Percentiles rank a stretch among this genome's conserved stretches.
Evolutionary conservation across 2,329 filamentous ascomycete genomes (phyloP).

Genomic region (Colletotrichum spinosum): DNA sequence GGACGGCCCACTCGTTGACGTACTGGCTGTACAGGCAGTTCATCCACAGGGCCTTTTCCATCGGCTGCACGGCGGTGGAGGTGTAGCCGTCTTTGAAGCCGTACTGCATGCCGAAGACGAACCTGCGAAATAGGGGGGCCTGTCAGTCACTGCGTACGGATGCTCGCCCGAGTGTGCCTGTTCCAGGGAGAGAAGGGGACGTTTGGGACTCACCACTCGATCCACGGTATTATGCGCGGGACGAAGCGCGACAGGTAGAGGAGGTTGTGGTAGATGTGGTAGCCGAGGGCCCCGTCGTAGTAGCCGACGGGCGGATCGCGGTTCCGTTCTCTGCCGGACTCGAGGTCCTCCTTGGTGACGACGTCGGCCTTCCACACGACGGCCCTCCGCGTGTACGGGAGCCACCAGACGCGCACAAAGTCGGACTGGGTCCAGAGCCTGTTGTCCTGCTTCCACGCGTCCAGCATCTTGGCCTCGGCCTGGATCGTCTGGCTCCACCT

Average conservation of each 20-base stretch:
- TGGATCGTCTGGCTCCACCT: conserved; percentile 87
- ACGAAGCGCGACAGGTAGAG: conserved; percentile 83
- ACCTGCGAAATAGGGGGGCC: conserved; percentile 59
- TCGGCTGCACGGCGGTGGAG: conserved; percentile 82
- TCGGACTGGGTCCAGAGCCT: conserved; percentile 86
- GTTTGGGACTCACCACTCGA: conserved; percentile 74
- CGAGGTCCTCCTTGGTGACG: conserved; percentile 70
- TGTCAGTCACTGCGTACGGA: neutral
- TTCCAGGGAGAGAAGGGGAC: neutral
- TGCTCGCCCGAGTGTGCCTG: neutral
- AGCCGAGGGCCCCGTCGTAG: conserved; percentile 86
- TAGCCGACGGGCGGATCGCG: conserved; percentile 74
- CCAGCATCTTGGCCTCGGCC: conserved; percentile 75
- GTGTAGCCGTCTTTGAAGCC: conserved; percentile 80
- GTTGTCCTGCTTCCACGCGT: conserved; percentile 74
- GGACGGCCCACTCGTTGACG: conserved; percentile 98
- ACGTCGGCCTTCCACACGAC: conserved; percentile 90
- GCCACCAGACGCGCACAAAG: conserved; percentile 97
- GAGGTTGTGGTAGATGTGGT: conserved; percentile 91
- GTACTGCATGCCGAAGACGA: conserved; percentile 98
- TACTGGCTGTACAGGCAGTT: conserved; percentile 98
- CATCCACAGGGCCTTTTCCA: conserved; percentile 86
- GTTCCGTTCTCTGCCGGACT: conserved; percentile 71
- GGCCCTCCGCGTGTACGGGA: conserved; percentile 89
- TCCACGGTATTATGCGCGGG: conserved; percentile 83